Evolutionary conservation across 2,329 filamentous ascomycete species (phyloP).

Genomic region (Helicocarpus griseus): DNA sequence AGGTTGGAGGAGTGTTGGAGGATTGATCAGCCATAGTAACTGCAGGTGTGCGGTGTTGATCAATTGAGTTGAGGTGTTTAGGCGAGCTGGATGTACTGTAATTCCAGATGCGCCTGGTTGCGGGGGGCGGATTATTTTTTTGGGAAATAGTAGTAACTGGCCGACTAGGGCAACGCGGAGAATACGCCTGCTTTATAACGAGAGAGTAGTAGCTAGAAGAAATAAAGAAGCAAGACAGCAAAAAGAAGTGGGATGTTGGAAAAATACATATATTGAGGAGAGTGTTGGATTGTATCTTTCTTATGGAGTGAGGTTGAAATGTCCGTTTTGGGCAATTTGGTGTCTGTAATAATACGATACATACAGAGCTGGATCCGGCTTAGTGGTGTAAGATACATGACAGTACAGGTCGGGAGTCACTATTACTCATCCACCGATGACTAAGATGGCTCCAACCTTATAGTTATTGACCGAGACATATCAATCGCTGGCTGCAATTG

Average conservation of each 20-base stretch:
- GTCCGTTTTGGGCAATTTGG: background rate
- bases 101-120: background rate
- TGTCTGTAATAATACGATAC: background rate
- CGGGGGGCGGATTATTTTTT: background rate
- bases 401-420: too few species aligned
- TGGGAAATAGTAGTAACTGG: too few species aligned
- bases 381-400: too few species aligned
- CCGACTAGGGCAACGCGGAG: background rate
- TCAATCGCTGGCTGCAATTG: background rate
- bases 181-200: background rate
- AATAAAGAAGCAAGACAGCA: background rate
- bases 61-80: background rate
- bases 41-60: background rate
- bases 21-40: constrained; percentile 10
- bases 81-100: background rate
- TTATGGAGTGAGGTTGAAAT: background rate
- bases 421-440: background rate
- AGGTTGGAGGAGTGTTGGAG: constrained; percentile 7
- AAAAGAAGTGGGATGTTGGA: background rate
- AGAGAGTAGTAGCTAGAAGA: background rate
- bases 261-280: background rate
- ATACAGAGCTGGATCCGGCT: background rate
- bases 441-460: too few species aligned
- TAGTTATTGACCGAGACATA: too few species aligned
- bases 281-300: background rate